Conservation (phyloP, 2,329 filamentous ascomycete genomes). For the Verticillium klebahnii region DNA sequence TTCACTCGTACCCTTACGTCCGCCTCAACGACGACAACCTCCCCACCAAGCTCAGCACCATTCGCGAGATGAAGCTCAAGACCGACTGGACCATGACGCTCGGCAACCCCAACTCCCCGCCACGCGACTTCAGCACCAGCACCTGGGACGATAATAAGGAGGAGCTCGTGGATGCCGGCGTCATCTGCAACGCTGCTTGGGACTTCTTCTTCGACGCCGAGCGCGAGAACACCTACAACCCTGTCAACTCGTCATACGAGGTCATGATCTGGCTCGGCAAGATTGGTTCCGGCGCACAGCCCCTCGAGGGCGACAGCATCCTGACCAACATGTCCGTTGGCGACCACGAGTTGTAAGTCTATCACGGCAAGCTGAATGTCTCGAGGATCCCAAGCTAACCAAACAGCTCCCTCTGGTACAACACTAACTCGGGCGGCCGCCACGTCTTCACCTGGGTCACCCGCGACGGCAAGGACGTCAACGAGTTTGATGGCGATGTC, state of each 20-base stretch:
- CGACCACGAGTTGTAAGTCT: conserved; percentile 21
- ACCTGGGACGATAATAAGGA: conserved; percentile 15
- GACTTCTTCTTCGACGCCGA: conserved; percentile 26
- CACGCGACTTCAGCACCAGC: conserved; percentile 11
- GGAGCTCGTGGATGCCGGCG: conserved; percentile 15
- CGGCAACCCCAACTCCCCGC: conserved; percentile 15
- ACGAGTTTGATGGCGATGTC: conserved; percentile 22
- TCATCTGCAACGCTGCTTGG: conserved; percentile 24
- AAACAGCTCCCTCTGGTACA: conserved; percentile 21
- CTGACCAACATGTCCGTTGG: conserved; percentile 19
- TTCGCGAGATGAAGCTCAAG: conserved; percentile 19
- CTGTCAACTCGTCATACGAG: conserved; percentile 22
- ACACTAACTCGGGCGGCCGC: conserved; percentile 22
- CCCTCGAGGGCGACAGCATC: conserved; percentile 18
- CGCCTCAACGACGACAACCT: conserved; percentile 20
- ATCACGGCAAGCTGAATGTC: not conserved
- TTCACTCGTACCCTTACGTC: conserved; percentile 28
- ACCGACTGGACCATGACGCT: conserved; percentile 23
- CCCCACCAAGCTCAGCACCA: conserved; percentile 20
- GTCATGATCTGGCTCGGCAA: conserved; percentile 28
- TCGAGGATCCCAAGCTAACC: not conserved
- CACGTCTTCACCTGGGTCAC: conserved; percentile 24
- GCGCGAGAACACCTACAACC: conserved; percentile 15
- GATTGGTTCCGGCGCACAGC: conserved; percentile 19
- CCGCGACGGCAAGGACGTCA: conserved; percentile 15